Base-by-base conservation (phyloP, 805 yeast species). In the Starmerella geochares region DNA sequence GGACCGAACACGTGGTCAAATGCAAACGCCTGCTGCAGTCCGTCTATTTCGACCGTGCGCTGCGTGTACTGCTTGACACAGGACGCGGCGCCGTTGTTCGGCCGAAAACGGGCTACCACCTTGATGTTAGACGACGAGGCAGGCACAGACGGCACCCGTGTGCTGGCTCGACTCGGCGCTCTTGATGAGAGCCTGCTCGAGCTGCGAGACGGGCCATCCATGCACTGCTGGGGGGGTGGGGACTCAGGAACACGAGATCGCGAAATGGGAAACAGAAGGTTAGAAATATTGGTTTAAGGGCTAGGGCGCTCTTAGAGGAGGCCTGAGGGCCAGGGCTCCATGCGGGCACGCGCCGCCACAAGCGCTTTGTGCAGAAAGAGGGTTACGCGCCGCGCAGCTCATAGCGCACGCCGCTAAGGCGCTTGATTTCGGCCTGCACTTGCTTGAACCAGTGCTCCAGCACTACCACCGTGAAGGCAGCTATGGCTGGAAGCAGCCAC, bases 61-160 rank as follows among this genome's bases (percentile, higher is more conserved):
- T 29, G 38, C 23, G 31, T 31, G 35, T 46, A 19, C 16, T 45
- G 47, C 25, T 27, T 37, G 7, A 54, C 32, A 28, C 49, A 55
- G 20, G 52, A 19, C 24, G n/a, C 11, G 32, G 47, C n/a, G 39
- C 32, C 43, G 21, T 49, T 55, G 40, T 69, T 69, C 0, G 92
- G 92, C 40, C 92, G 68, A 58, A 84, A 78, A 47, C 94, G 69
- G 23, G 84, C 86, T 17, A 84, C 71, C 24, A 84, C 94, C 58
- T 77, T 77, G 60, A 82, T 45, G 29, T 48, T 48, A 7, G 32
- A 29, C 17, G 35, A 42, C 21, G 23, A 14, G 16, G 48, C 43
- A 4, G 41, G 27, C n/a, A 25, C 31, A 17, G 23, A 5, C 16
- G 48, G 35, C 8, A 36, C 20, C 31, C 23, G 38, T 19, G 32